Evolutionary conservation across 371 early-diverging fungal species (phyloP).

Genomic region (Capillidium rhysosporum): DNA sequence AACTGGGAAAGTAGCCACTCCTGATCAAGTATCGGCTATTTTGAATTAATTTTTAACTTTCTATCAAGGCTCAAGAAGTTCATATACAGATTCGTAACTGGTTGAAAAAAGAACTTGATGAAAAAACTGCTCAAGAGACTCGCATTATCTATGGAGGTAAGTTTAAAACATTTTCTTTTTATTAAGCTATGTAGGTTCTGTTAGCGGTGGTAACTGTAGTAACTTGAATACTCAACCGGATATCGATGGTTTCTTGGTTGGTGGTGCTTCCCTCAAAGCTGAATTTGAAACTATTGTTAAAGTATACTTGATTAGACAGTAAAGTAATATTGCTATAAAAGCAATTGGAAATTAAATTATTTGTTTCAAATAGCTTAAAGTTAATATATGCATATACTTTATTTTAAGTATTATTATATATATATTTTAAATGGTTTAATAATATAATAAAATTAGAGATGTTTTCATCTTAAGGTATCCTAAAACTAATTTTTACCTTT

Average conservation of each 20-base stretch:
- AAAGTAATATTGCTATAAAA: too few relatives aligned
- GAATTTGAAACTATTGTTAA: slow-evolving; percentile 52
- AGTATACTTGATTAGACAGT: too few relatives aligned
- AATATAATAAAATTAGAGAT: too few relatives aligned
- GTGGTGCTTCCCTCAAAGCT: slow-evolving; percentile 92
- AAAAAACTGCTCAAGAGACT: slow-evolving; percentile 60
- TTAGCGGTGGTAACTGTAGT: slow-evolving; percentile 71
- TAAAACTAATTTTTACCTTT: too few relatives aligned
- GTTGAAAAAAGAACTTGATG: slow-evolving; percentile 61
- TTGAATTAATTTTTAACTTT: not conserved
- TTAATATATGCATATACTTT: too few relatives aligned
- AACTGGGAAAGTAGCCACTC: slow-evolving; percentile 95
- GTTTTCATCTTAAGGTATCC: too few relatives aligned
- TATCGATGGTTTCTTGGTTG: slow-evolving; percentile 98
- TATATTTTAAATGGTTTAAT: too few relatives aligned
- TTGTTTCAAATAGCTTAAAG: too few relatives aligned
- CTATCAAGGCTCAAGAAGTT: slow-evolving; percentile 74
- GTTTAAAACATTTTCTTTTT: not conserved
- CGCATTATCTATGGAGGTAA: slow-evolving; percentile 95
- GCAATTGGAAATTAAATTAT: too few relatives aligned
- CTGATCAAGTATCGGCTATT: slow-evolving; percentile 39
- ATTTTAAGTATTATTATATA: too few relatives aligned
- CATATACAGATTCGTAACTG: slow-evolving; percentile 78
- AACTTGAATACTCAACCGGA: slow-evolving; percentile 50
- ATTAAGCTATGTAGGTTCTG: slow-evolving; percentile 25